Percentiles rank a stretch among this genome's conserved stretches.
phyloP scores from a whole-genome alignment of 352 stramenopile species.

The Phytophthora melonis region DNA sequence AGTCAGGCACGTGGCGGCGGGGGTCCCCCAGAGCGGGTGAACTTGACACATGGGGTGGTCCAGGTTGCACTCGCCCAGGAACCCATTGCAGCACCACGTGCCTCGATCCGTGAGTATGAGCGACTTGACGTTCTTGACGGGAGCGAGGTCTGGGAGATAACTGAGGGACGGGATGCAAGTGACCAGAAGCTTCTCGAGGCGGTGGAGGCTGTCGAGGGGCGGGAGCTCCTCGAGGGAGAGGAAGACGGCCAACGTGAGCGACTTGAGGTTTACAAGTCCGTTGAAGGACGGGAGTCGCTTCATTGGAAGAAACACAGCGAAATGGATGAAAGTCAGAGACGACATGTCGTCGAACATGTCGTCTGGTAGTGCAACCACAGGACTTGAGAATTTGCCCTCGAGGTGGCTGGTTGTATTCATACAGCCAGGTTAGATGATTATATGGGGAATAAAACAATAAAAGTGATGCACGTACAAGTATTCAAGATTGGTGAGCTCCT shows the following conservation, averaged over 20 bases:
- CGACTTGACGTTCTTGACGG: constrained; percentile 11
- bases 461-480: not conserved
- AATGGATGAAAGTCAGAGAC: not conserved
- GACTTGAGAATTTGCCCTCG: not conserved
- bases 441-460: not conserved
- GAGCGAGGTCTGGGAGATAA: constrained; percentile 20
- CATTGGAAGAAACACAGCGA: not conserved
- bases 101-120: constrained; percentile 11
- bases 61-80: constrained; percentile 32
- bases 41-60: constrained; percentile 14
- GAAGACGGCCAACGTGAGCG: not conserved
- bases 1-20: constrained; percentile 20
- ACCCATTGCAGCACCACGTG: constrained; percentile 41
- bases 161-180: not conserved
- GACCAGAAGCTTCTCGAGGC: constrained; percentile 29
- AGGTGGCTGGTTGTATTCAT: not conserved
- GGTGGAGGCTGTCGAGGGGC: constrained; percentile 10
- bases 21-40: constrained; percentile 24
- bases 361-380: not conserved
- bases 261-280: not conserved
- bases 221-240: constrained; percentile 14
- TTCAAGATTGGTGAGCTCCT: not conserved
- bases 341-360: constrained; percentile 7
- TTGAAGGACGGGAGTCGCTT: not conserved
- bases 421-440: not conserved